Base-by-base conservation (phyloP, 257 asterid genomes). In the Buddleja alternifolia region DNA sequence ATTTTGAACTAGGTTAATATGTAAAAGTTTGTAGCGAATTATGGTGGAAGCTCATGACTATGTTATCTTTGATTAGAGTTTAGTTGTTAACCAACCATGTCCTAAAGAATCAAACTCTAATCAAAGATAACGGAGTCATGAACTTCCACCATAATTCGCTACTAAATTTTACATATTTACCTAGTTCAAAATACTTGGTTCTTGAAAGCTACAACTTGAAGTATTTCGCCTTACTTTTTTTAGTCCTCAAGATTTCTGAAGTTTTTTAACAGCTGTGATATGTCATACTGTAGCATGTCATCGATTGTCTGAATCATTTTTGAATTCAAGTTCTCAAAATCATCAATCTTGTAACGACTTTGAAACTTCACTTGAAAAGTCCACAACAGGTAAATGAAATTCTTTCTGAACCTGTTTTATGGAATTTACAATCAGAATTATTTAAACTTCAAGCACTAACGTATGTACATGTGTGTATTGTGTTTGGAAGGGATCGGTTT, bases 281-380 rank as follows among this genome's bases (percentile, higher is more conserved):
- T 88, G 59, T 88, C 98, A 66, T 85, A 1, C 86, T 90, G n/a
- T n/a, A 93, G 83, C 98, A 93, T 90, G 53, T 86, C 88, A 51
- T 90, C 96, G 20, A 88, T 92, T 4, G 83, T 81, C 66, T 90
- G 92, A 47, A 90, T 81, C 92, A 86, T 74, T 61, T 84, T 88
- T 5, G 96, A 97, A 79, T 88, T 93, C 82, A 93, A 32, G 55
- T 90, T 93, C 82, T 88, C 97, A 52, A 93, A 93, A 12, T 93
- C 96, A n/a, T 88, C 89, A 8, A 93, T 82, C 62, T 54, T 87
- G 59, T 88, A 88, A 10, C 84, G 85, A 63, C 71, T 58, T 66
- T 90, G 20, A 42, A 80, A 90, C 6, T 86, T 85, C 88, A 36
- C 58, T 73, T 0, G 98, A 97, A 64, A 93, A 88, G 71, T 93